These are phyloP conservation scores for Schizochytrium sp. DNA, from an alignment of 108 stramenopile genomes.

Conservation along the genomic window DNA sequence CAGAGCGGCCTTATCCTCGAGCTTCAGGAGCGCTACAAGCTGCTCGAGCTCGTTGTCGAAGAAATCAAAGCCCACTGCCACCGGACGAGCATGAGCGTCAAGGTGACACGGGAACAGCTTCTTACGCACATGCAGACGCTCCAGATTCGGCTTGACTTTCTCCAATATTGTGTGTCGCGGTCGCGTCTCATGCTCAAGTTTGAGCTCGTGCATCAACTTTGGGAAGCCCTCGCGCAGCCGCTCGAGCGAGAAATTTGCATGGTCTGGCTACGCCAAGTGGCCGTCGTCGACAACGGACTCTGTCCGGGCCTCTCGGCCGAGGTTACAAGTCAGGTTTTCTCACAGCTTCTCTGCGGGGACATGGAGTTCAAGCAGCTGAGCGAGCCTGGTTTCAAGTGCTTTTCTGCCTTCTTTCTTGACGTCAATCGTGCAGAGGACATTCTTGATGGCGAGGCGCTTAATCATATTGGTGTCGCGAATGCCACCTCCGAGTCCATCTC, in stretches of 20 bases:
- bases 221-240: not conserved
- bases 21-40: not conserved
- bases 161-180: not conserved
- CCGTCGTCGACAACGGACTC: not conserved
- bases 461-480: not conserved
- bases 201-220: not conserved
- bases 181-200: slow-evolving; percentile 8
- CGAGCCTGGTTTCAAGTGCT: slow-evolving; percentile 14
- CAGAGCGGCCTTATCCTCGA: not conserved
- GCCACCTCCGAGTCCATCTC: not conserved
- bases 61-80: not conserved
- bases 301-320: not conserved
- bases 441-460: not conserved
- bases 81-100: not conserved
- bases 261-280: not conserved
- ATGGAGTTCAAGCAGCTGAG: slow-evolving; percentile 19
- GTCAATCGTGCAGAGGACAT: not conserved
- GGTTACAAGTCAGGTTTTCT: not conserved
- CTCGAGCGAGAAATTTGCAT: slow-evolving; percentile 1
- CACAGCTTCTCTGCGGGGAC: slow-evolving; percentile 3
- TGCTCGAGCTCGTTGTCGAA: not conserved
- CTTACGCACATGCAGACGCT: not conserved
- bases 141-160: not conserved
- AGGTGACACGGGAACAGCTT: not conserved
- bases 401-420: not conserved